Evolutionary conservation across 1,284 basidiomycete genomes (phyloP).

Genomic region (Cutaneotrichosporon curvatum): DNA sequence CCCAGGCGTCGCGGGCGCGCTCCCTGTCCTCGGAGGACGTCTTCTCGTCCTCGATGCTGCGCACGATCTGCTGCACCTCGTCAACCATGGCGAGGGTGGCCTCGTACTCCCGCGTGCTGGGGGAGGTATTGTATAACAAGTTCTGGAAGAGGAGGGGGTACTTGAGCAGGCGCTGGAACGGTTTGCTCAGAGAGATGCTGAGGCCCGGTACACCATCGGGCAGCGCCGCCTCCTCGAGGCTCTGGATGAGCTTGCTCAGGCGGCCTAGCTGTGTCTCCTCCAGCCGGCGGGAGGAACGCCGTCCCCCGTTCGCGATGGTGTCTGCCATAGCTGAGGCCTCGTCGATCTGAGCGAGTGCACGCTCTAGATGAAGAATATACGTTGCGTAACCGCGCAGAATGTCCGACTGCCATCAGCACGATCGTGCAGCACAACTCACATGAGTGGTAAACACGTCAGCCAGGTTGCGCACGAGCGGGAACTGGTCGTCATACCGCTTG

Average conservation of each 20-base stretch:
- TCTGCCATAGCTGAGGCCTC: slow-evolving; percentile 53
- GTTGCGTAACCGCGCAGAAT: slow-evolving; percentile 85
- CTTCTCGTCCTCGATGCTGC: slow-evolving; percentile 96
- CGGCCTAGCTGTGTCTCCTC: slow-evolving; percentile 16
- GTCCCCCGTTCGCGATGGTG: slow-evolving; percentile 59
- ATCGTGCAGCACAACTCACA: slow-evolving; percentile 52
- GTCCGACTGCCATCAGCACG: slow-evolving; percentile 58
- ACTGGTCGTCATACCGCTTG: slow-evolving; percentile 86
- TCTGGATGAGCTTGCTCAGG: slow-evolving; percentile 33
- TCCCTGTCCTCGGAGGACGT: slow-evolving; percentile 91
- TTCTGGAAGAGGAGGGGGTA: slow-evolving; percentile 97
- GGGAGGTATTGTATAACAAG: slow-evolving; percentile 88
- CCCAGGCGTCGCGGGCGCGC: slow-evolving; percentile 86
- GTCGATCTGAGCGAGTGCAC: slow-evolving; percentile 78
- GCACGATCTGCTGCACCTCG: slow-evolving; percentile 89
- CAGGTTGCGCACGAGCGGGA: slow-evolving; percentile 78
- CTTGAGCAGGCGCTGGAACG: slow-evolving; percentile 92
- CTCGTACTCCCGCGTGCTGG: slow-evolving; percentile 94
- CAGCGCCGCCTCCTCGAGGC: slow-evolving; percentile 68
- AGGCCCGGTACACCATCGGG: slow-evolving; percentile 88
- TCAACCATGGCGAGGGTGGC: slow-evolving; percentile 92
- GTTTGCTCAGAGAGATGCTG: slow-evolving; percentile 89
- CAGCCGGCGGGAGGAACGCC: slow-evolving; percentile 15
- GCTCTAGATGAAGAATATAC: slow-evolving; percentile 84
- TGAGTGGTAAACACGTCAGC: slow-evolving; percentile 90